A percentile compares a stretch with the other conserved stretches of the same genome.
Conservation (phyloP, 2,329 filamentous ascomycete species). For the Phialophora verrucosa region DNA sequence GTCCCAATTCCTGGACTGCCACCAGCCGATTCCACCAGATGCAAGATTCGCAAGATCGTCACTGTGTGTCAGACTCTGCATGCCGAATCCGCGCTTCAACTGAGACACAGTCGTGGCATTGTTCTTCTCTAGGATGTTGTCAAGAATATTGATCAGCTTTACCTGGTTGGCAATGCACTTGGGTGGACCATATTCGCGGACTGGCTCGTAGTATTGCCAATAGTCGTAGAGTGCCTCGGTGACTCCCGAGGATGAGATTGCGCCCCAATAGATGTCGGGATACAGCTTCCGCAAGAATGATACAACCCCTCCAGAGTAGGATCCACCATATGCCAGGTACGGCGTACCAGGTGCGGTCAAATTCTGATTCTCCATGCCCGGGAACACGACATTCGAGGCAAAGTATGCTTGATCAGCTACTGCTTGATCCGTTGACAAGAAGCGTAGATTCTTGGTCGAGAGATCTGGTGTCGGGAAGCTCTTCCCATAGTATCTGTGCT, state of each 20-base stretch:
- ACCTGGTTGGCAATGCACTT: constrained; percentile 70
- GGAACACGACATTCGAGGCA: constrained; percentile 72
- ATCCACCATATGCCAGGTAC: constrained; percentile 82
- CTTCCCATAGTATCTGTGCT: constrained; percentile 85
- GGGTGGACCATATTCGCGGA: constrained; percentile 61
- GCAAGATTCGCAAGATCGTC: constrained; percentile 61
- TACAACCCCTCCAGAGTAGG: constrained; percentile 80
- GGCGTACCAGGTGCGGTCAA: constrained; percentile 69
- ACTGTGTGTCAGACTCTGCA: constrained; percentile 48
- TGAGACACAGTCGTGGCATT: constrained; percentile 50
- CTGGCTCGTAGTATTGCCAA: constrained; percentile 68
- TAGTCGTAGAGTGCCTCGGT: constrained; percentile 78
- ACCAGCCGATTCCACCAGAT: constrained; percentile 53
- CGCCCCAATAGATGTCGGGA: constrained; percentile 77
- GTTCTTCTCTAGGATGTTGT: constrained; percentile 62
- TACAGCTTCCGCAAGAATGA: constrained; percentile 78
- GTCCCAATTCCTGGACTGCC: constrained; percentile 67
- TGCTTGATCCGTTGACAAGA: constrained; percentile 82
- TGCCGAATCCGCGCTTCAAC: constrained; percentile 60
- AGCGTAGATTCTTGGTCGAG: constrained; percentile 72
- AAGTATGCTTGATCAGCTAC: constrained; percentile 83
- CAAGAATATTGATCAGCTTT: constrained; percentile 63
- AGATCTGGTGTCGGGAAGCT: constrained; percentile 73
- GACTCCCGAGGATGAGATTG: constrained; percentile 81
- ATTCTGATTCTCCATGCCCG: constrained; percentile 70